phyloP scores from a whole-genome alignment of 106 monocot species.

The Vanilla planifolia region DNA sequence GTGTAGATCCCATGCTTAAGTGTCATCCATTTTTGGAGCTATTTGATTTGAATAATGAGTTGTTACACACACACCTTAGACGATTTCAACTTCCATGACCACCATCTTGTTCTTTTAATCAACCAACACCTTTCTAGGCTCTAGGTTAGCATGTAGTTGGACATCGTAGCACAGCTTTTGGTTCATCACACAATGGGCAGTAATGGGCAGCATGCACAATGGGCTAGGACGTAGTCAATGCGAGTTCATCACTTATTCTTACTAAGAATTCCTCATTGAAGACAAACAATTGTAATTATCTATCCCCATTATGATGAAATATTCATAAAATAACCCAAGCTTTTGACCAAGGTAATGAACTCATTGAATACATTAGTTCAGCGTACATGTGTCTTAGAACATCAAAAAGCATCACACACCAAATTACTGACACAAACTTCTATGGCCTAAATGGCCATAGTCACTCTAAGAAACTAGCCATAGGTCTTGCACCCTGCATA shows the following conservation, averaged over 20 bases:
- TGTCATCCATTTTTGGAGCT: too few species aligned
- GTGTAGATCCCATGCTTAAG: too few species aligned
- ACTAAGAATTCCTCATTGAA: constrained; percentile 1
- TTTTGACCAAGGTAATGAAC: constrained; percentile 4
- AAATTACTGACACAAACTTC: too few species aligned
- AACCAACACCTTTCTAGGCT: too few species aligned
- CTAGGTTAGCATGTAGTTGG: neutral
- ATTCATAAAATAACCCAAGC: constrained; percentile 4
- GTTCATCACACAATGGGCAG: constrained; percentile 8
- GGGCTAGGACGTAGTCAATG: constrained; percentile 5
- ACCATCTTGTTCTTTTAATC: too few species aligned
- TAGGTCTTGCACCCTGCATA: neutral
- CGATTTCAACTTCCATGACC: too few species aligned
- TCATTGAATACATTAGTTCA: constrained; percentile 5
- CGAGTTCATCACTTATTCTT: neutral
- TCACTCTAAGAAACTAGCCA: constrained; percentile 4
- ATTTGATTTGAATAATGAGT: too few species aligned
- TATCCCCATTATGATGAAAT: constrained; percentile 2
- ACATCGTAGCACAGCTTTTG: constrained; percentile 3
- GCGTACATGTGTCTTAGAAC: neutral
- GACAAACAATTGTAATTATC: constrained; percentile 6
- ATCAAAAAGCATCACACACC: neutral
- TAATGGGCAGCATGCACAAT: constrained; percentile 2
- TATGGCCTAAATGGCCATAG: neutral
- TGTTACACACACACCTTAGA: too few species aligned